These are phyloP conservation scores for Solanum aculeatissimum DNA, from an alignment of 305 asterid genomes.

Conservation along the genomic window DNA sequence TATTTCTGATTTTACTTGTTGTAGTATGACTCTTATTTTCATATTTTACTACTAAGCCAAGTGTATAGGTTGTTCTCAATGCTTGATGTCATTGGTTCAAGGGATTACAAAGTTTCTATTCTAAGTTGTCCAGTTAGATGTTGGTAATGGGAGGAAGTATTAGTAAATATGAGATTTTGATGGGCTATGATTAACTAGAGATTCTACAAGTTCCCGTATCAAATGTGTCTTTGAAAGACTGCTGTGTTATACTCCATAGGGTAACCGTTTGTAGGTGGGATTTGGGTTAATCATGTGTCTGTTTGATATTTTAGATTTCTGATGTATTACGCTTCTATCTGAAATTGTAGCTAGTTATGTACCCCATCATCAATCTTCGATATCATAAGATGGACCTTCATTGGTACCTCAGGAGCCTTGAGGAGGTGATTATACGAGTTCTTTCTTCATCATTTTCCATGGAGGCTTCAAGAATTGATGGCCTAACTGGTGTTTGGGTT, in stretches of 20 bases:
- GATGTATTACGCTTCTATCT: not conserved
- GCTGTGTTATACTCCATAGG: not conserved
- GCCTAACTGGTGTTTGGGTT: constrained; percentile 88
- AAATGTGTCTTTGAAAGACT: not conserved
- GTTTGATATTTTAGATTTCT: not conserved
- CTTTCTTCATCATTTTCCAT: constrained; percentile 52
- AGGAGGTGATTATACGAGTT: constrained; percentile 77
- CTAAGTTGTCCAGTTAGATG: not conserved
- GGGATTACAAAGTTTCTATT: not conserved
- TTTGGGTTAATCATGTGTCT: not conserved
- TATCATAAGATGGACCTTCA: constrained; percentile 72
- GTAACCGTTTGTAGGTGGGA: not conserved
- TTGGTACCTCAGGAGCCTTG: constrained; percentile 88
- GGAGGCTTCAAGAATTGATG: constrained; percentile 58
- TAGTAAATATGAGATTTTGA: not conserved
- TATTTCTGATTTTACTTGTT: not conserved
- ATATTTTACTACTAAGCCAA: not conserved
- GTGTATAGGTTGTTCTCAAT: not conserved
- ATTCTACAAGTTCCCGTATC: not conserved
- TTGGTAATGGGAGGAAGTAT: not conserved
- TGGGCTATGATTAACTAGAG: not conserved
- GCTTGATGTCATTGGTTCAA: not conserved
- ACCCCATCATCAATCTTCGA: constrained; percentile 81
- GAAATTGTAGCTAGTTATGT: constrained; percentile 70
- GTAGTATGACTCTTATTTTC: not conserved